These are phyloP conservation scores for Trifolium fragiferum DNA, from an alignment of 306 rosid species.

Conservation along the genomic window DNA sequence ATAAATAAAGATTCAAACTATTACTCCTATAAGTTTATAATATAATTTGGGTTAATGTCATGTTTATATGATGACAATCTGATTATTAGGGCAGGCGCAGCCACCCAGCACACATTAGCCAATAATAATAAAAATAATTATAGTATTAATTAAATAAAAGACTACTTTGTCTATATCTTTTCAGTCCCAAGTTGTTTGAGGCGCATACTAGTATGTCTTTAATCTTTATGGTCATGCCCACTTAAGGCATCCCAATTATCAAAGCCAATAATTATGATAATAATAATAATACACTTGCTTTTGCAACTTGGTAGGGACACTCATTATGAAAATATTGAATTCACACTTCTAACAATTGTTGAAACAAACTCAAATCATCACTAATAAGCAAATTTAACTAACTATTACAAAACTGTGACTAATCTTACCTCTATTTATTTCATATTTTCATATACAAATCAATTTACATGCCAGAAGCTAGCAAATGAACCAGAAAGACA, in stretches of 20 bases:
- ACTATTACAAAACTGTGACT: conserved; percentile 32
- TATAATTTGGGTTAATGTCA: background rate
- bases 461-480: conserved; percentile 59
- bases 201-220: conserved; percentile 30
- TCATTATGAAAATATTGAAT: conserved; percentile 13
- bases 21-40: background rate
- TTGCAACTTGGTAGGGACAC: conserved; percentile 37
- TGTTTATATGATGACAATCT: background rate
- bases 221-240: conserved; percentile 37
- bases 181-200: conserved; percentile 41
- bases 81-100: conserved; percentile 22
- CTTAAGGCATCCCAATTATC: conserved; percentile 33
- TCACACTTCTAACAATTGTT: conserved; percentile 29
- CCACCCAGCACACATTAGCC: conserved; percentile 13
- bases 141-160: background rate
- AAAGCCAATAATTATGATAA: conserved; percentile 23
- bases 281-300: conserved; percentile 26
- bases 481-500: conserved; percentile 35
- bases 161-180: conserved; percentile 34
- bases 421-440: conserved; percentile 46
- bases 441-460: conserved; percentile 71
- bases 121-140: conserved; percentile 12
- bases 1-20: background rate
- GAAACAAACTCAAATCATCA: conserved; percentile 41
- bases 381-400: conserved; percentile 36